Conservation (phyloP, 1,284 basidiomycete genomes). For the Ceratobasidium theobromae region DNA sequence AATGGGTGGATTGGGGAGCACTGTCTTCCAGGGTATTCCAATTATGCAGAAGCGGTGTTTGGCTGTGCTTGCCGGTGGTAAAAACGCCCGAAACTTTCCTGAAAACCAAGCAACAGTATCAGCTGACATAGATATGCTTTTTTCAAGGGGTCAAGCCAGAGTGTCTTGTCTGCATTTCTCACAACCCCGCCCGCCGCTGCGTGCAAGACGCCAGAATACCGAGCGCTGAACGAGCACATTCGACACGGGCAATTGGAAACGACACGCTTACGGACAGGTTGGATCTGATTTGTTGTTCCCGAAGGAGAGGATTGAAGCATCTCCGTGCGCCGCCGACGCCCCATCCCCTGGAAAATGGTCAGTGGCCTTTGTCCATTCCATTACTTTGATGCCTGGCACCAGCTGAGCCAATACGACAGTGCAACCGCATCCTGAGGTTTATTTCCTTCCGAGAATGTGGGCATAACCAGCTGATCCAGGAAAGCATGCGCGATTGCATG, state of each 20-base stretch:
- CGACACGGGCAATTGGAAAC: background rate
- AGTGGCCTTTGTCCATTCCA: conserved; percentile 4
- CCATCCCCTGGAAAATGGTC: background rate
- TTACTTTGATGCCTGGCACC: conserved; percentile 12
- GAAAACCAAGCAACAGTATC: background rate
- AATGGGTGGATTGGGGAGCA: background rate
- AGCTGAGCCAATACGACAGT: conserved; percentile 12
- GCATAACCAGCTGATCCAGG: conserved; percentile 20
- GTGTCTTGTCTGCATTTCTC: background rate
- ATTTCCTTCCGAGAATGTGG: conserved; percentile 24
- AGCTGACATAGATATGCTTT: background rate
- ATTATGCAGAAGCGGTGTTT: background rate
- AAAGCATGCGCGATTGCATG: conserved; percentile 10
- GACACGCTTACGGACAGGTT: background rate
- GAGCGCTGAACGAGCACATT: background rate
- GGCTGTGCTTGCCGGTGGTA: background rate
- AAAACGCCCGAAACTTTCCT: conserved; percentile 13
- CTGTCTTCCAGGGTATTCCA: background rate
- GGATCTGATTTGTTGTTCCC: background rate
- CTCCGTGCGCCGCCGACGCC: conserved; percentile 30
- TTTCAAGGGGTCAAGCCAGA: background rate
- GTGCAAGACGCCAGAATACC: background rate
- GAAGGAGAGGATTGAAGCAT: conserved; percentile 7
- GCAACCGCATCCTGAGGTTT: conserved; percentile 24
- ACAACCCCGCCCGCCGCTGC: conserved; percentile 5